Evolutionary conservation across 2,329 filamentous ascomycete genomes (phyloP).

Genomic region (Ceratocystis alfenasii): DNA sequence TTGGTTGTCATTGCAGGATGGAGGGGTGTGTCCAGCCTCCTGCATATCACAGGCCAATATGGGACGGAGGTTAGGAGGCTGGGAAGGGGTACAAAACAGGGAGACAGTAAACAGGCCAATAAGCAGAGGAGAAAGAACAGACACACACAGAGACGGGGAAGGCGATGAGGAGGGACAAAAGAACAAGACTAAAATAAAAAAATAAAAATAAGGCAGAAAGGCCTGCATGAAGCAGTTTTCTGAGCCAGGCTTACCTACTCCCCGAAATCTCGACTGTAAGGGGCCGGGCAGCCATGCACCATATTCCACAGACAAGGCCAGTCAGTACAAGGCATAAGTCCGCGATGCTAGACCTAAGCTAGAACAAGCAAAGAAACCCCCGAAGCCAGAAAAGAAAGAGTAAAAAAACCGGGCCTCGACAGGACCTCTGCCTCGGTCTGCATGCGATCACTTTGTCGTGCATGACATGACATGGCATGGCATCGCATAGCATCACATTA

Average conservation of each 20-base stretch:
- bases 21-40: conserved; percentile 3
- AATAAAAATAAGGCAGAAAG: neutral
- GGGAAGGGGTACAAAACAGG: conserved; percentile 6
- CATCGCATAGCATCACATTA: conserved; percentile 2
- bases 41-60: conserved; percentile 13
- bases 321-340: neutral
- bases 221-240: neutral
- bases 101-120: neutral
- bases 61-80: conserved; percentile 9
- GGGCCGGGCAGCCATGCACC: neutral
- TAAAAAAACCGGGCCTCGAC: neutral
- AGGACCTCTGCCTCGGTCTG: conserved; percentile 1
- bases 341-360: neutral
- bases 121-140: neutral
- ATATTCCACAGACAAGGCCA: neutral
- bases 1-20: neutral
- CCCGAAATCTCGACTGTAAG: neutral
- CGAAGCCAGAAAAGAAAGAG: neutral
- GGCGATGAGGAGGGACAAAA: neutral
- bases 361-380: neutral
- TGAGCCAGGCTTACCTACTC: neutral
- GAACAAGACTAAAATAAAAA: neutral
- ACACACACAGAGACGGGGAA: neutral
- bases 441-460: conserved; percentile 16
- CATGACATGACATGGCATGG: conserved; percentile 2